Percentiles rank a stretch among this genome's conserved stretches.
Evolutionary conservation across 352 stramenopile species (phyloP).

Genomic region (Phytophthora crassamura): DNA sequence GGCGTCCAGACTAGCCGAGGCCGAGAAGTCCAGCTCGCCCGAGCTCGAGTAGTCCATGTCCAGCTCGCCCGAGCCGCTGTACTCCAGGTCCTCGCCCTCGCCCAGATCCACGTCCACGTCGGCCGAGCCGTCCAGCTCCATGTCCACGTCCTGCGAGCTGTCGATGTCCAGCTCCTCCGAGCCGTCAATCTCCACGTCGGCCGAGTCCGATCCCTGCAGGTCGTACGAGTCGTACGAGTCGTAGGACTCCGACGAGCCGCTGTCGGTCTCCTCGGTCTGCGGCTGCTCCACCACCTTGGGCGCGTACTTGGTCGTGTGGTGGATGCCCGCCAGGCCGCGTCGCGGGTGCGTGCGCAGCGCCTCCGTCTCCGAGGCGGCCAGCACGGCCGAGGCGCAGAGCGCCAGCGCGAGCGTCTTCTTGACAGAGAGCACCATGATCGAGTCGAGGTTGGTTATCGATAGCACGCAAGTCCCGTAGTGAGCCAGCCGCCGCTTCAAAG

Average conservation of each 20-base stretch:
- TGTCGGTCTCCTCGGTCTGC: constrained; percentile 18
- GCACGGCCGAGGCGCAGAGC: constrained; percentile 32
- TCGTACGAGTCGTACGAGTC: constrained; percentile 36
- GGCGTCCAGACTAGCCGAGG: constrained; percentile 34
- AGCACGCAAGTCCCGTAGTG: constrained; percentile 29
- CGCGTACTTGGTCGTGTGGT: constrained; percentile 43
- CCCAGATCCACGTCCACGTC: constrained; percentile 42
- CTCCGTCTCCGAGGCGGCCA: constrained; percentile 29
- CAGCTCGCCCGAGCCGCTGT: constrained; percentile 32
- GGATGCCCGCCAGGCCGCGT: constrained; percentile 29
- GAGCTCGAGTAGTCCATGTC: constrained; percentile 28
- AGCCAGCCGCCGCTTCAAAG: constrained; percentile 2
- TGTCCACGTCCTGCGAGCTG: constrained; percentile 32
- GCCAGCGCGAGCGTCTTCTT: constrained; percentile 45
- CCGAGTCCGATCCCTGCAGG: constrained; percentile 23
- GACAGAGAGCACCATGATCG: constrained; percentile 46
- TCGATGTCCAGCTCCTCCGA: constrained; percentile 33
- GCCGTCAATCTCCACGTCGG: constrained; percentile 24
- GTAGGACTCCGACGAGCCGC: constrained; percentile 29
- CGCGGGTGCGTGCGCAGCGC: constrained; percentile 35
- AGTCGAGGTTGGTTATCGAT: constrained; percentile 4
- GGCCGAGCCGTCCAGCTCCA: constrained; percentile 20
- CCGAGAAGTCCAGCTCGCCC: constrained; percentile 34
- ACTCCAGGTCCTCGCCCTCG: constrained; percentile 35
- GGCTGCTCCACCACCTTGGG: constrained; percentile 37